Conservation (phyloP, 345 rosid genomes). For the Heritiera fomes region DNA sequence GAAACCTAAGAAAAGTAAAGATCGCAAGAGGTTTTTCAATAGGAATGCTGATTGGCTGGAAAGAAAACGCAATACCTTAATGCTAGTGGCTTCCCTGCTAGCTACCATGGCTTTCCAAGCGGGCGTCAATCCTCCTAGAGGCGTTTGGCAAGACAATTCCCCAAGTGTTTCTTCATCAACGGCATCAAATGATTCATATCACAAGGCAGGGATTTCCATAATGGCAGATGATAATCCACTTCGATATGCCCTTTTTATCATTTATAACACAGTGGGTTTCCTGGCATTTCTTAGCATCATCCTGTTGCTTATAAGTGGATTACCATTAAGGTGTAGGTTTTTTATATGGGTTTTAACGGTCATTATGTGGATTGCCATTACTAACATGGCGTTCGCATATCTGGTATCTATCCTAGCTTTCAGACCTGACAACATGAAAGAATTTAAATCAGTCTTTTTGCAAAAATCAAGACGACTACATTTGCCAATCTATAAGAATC, state of each 20-base stretch:
- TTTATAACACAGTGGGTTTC: conserved; percentile 22
- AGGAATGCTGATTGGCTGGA: conserved; percentile 15
- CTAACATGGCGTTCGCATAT: background rate
- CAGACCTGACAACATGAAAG: background rate
- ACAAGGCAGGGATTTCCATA: background rate
- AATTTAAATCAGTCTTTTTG: no score
- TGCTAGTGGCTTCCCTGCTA: no score
- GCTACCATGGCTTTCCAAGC: no score
- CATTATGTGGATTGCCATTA: conserved; percentile 30
- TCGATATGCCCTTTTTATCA: background rate
- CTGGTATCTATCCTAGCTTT: background rate
- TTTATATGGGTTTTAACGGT: conserved; percentile 34
- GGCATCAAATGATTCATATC: background rate
- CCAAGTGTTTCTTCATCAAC: no score
- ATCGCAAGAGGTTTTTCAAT: conserved; percentile 2
- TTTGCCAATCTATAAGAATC: no score
- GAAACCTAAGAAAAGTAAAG: background rate
- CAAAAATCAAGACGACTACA: no score
- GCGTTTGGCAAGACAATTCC: conserved; percentile 26
- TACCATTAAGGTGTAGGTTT: conserved; percentile 20
- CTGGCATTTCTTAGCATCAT: background rate
- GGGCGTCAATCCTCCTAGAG: no score
- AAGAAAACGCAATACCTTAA: background rate
- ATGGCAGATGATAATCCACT: conserved; percentile 1
- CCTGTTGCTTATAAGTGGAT: conserved; percentile 32